Evolutionary conservation across 2,329 filamentous ascomycete species (phyloP).

Genomic region (Neopestalotiopsis rosae): DNA sequence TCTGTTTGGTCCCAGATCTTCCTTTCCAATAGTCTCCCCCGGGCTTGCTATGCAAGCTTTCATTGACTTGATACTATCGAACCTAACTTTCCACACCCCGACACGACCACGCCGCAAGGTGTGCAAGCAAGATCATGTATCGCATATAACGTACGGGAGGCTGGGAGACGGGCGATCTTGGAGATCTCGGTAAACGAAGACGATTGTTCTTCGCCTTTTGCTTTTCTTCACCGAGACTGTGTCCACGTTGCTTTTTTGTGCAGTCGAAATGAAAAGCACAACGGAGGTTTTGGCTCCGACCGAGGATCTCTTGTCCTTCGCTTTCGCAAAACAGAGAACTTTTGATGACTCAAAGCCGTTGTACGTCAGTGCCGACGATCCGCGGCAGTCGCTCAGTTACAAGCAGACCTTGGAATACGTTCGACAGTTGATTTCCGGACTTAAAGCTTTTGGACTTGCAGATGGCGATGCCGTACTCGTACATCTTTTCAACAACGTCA

Average conservation of each 20-base stretch:
- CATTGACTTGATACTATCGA: not conserved
- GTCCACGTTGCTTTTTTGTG: not conserved
- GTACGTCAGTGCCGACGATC: conserved; percentile 47
- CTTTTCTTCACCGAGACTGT: not conserved
- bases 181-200: not conserved
- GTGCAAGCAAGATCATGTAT: not conserved
- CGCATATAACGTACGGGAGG: not conserved
- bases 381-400: conserved; percentile 41
- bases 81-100: not conserved
- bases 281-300: not conserved
- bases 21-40: not conserved
- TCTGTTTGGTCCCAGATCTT: not conserved
- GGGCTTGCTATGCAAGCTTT: not conserved
- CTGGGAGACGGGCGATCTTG: not conserved
- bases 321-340: conserved; percentile 38
- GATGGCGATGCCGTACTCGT: conserved; percentile 13
- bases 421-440: conserved; percentile 22
- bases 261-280: not conserved
- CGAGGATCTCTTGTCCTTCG: conserved; percentile 45
- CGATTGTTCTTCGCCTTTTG: not conserved
- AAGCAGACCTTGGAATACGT: conserved; percentile 40
- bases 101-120: not conserved
- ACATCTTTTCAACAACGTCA: conserved; percentile 13
- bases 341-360: conserved; percentile 44
- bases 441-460: conserved; percentile 7